Percentiles rank a stretch among this genome's conserved stretches.
These are phyloP conservation scores for Citrus inodora DNA, from an alignment of 345 rosid genomes.

Conservation along the genomic window DNA sequence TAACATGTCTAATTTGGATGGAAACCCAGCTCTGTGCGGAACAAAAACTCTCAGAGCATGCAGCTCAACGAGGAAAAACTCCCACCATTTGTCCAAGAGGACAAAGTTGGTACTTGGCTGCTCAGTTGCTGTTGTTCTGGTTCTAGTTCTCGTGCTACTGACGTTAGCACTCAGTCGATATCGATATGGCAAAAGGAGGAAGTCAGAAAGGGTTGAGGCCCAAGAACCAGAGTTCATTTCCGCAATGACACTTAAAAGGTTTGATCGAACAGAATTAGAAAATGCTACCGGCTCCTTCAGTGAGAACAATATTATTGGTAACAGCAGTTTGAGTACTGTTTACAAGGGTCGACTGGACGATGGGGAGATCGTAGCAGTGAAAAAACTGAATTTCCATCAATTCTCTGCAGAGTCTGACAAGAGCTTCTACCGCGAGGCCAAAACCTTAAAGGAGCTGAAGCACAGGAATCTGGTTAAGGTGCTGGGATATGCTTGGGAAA, in stretches of 20 bases:
- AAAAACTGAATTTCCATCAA: constrained; percentile 64
- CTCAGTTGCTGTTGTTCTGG: constrained; percentile 38
- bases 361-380: constrained; percentile 64
- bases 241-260: constrained; percentile 55
- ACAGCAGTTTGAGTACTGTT: constrained; percentile 80
- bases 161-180: constrained; percentile 22
- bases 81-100: constrained; percentile 43
- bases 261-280: constrained; percentile 48
- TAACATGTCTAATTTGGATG: constrained; percentile 41
- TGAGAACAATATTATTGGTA: constrained; percentile 50
- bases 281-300: constrained; percentile 60
- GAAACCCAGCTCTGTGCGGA: constrained; percentile 77
- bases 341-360: constrained; percentile 69
- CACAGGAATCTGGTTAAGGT: constrained; percentile 76
- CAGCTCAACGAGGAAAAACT: constrained; percentile 18
- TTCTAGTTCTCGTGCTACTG: constrained; percentile 33
- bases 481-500: constrained; percentile 89
- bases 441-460: constrained; percentile 60
- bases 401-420: constrained; percentile 64
- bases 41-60: constrained; percentile 41
- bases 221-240: constrained; percentile 41
- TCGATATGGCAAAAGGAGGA: constrained; percentile 14
- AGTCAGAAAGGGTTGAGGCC: constrained; percentile 25
- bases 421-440: constrained; percentile 72
- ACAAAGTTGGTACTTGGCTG: constrained; percentile 31